These are phyloP conservation scores for Mycena vulgaris DNA, from an alignment of 768 basidiomycete genomes.

Conservation along the genomic window DNA sequence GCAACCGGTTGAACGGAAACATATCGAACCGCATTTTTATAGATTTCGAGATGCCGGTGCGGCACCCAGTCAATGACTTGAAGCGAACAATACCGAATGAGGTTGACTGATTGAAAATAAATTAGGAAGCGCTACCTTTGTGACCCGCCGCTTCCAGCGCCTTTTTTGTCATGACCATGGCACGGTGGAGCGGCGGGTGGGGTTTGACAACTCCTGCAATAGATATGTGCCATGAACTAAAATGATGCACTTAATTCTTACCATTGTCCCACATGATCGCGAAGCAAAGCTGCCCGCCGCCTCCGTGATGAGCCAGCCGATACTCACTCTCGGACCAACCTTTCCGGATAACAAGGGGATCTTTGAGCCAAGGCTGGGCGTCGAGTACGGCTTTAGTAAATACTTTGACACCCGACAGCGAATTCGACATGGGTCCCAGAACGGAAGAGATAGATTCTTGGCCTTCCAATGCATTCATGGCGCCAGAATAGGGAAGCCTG, in stretches of 20 bases:
- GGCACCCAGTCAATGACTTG: slow-evolving; percentile 80
- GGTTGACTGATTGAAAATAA: background rate
- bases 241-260: background rate
- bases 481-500: slow-evolving; percentile 69
- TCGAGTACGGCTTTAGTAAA: slow-evolving; percentile 69
- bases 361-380: slow-evolving; percentile 67
- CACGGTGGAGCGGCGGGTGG: slow-evolving; percentile 67
- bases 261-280: slow-evolving; percentile 68
- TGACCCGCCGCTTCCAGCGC: slow-evolving; percentile 67
- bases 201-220: slow-evolving; percentile 56
- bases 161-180: slow-evolving; percentile 61
- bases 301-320: slow-evolving; percentile 61
- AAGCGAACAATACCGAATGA: background rate
- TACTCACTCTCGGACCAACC: slow-evolving; percentile 64
- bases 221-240: slow-evolving; percentile 21
- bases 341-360: slow-evolving; percentile 66
- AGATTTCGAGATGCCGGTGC: slow-evolving; percentile 67
- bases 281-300: slow-evolving; percentile 62
- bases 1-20: background rate
- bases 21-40: slow-evolving; percentile 55
- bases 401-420: slow-evolving; percentile 63
- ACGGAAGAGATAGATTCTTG: slow-evolving; percentile 72
- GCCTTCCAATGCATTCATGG: slow-evolving; percentile 65
- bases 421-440: slow-evolving; percentile 70
- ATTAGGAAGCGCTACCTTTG: slow-evolving; percentile 49